Evolutionary conservation across 805 yeast genomes (phyloP).

Genomic region (Tetrapisispora nanseiensis): DNA sequence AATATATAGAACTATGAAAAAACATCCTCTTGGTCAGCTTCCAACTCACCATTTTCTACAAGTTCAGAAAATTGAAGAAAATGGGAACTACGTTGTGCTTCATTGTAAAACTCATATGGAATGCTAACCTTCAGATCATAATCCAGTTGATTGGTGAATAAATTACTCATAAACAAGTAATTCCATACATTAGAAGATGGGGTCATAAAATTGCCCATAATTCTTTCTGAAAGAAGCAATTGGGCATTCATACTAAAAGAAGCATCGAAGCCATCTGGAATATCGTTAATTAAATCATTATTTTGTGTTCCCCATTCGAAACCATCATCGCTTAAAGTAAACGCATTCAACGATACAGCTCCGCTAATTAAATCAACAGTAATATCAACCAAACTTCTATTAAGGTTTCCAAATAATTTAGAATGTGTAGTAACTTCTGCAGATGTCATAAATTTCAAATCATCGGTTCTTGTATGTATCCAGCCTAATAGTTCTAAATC

Average conservation of each 20-base stretch:
- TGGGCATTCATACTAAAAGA: conserved; percentile 55
- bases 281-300: conserved; percentile 41
- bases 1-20: conserved; percentile 34
- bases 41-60: conserved; percentile 44
- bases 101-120: conserved; percentile 79
- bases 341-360: conserved; percentile 67
- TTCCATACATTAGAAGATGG: conserved; percentile 88
- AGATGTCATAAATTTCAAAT: conserved; percentile 52
- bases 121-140: conserved; percentile 62
- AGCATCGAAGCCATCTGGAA: conserved; percentile 60
- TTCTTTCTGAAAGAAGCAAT: conserved; percentile 59
- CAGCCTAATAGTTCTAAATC: conserved; percentile 79
- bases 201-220: conserved; percentile 74
- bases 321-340: conserved; percentile 53
- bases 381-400: conserved; percentile 41
- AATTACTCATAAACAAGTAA: conserved; percentile 76
- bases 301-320: conserved; percentile 67
- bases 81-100: conserved; percentile 80
- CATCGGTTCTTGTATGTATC: conserved; percentile 83
- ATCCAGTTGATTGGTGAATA: conserved; percentile 56
- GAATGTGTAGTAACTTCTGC: conserved; percentile 57
- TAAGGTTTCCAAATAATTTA: conserved; percentile 30
- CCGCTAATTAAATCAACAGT: conserved; percentile 74
- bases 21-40: conserved; percentile 59
- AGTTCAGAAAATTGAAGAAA: conserved; percentile 65